These are phyloP conservation scores for Cordia subcordata DNA, from an alignment of 257 asterid species.

Conservation along the genomic window DNA sequence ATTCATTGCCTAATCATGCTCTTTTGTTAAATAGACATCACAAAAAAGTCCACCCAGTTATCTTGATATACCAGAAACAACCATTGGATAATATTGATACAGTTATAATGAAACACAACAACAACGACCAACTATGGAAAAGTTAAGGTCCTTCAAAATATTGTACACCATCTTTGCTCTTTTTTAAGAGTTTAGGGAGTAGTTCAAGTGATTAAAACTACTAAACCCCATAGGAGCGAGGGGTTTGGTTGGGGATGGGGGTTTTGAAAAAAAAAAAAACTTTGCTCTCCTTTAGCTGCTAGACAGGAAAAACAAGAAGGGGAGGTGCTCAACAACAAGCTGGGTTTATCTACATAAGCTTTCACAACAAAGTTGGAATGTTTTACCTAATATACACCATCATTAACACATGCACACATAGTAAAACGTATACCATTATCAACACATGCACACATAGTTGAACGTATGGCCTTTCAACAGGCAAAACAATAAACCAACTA, in stretches of 20 bases:
- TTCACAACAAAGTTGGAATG: not conserved
- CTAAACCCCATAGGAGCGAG: no score
- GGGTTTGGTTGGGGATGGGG: no score
- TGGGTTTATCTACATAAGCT: not conserved
- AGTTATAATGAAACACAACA: no score
- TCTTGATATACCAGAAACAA: no score
- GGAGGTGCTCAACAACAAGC: no score
- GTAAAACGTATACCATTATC: not conserved
- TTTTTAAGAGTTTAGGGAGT: no score
- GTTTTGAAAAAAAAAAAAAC: no score
- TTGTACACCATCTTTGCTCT: no score
- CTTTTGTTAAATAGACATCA: not conserved
- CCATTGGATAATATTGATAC: no score
- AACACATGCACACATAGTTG: not conserved
- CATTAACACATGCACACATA: not conserved
- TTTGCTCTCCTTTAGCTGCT: not conserved
- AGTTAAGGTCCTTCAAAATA: not conserved
- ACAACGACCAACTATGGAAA: no score
- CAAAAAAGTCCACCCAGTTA: not conserved
- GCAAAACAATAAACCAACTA: not conserved
- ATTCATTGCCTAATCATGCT: no score
- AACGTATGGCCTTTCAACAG: not conserved
- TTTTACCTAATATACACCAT: not conserved
- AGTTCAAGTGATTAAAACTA: no score
- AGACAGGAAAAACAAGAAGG: not conserved